Percentiles rank a stretch among this genome's conserved stretches.
Conservation (phyloP, 1,284 basidiomycete genomes). For the Vanrija pseudolonga region DNA sequence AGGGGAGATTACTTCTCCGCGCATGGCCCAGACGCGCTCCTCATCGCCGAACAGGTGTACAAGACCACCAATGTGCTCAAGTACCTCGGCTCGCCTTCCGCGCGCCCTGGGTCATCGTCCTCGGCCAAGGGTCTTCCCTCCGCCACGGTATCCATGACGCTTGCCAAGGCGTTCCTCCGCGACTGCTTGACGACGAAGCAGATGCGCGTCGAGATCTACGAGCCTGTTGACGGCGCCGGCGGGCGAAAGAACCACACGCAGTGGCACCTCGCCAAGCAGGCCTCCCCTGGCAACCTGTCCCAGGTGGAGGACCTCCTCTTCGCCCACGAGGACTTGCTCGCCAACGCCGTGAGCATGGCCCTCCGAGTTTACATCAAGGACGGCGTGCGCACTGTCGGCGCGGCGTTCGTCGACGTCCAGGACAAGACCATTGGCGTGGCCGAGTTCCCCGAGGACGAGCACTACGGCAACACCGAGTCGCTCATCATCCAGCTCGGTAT, state of each 20-base stretch:
- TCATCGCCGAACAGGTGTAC: constrained; percentile 75
- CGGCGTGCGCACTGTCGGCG: constrained; percentile 53
- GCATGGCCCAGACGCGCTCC: constrained; percentile 83
- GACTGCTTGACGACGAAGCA: constrained; percentile 88
- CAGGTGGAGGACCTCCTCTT: constrained; percentile 93
- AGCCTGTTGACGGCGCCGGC: constrained; percentile 62
- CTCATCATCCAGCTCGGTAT: constrained; percentile 93
- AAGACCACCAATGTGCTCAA: constrained; percentile 82
- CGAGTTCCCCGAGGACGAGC: constrained; percentile 91
- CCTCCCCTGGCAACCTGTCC: constrained; percentile 84
- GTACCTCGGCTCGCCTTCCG: constrained; percentile 56
- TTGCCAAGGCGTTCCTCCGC: constrained; percentile 82
- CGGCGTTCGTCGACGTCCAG: constrained; percentile 57
- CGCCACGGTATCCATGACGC: constrained; percentile 71
- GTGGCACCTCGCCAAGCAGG: constrained; percentile 78
- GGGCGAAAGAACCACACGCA: constrained; percentile 56
- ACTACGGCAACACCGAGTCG: constrained; percentile 94
- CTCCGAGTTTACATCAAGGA: constrained; percentile 69
- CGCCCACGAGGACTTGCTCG: constrained; percentile 71
- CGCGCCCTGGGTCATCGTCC: constrained; percentile 16
- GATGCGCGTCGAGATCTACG: constrained; percentile 91
- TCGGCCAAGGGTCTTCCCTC: constrained; percentile 59
- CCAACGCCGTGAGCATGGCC: constrained; percentile 87
- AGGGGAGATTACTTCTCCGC: constrained; percentile 79
- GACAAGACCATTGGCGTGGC: constrained; percentile 60